Base-by-base conservation (phyloP, 208 protist species). In the Herpetomonas tarakana region DNA sequence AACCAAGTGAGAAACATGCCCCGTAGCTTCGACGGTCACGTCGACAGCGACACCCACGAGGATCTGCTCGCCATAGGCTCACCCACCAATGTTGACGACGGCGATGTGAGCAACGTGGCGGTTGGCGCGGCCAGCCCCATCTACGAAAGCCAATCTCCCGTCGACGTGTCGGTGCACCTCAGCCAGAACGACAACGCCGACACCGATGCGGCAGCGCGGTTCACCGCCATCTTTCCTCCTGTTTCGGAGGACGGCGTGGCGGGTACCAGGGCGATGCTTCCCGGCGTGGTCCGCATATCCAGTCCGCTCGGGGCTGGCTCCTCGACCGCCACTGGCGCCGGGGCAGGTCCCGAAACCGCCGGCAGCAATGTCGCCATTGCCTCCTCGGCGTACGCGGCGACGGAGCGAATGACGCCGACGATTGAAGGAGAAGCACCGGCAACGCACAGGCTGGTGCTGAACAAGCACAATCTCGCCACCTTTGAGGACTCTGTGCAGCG, bases 81-180 rank as follows among this genome's bases (percentile, higher is more conserved):
- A 4, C 44, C 44, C 11, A 49, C 9, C 16, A 24, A 49, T 18
- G 3, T 49, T 49, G 61, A 80, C 50, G 75, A 76, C 58, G 74
- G 77, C 29, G 70, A 70, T 28, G 25, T 74, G 24, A 86, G 79
- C 67, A 79, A 78, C 55, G 47, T 67, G 26, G 78, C 79, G 3
- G 67, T 82, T 1, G 64, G 54, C 4, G 68, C 41, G 2, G 51
- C 52, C 2, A 68, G 62, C 24, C 62, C 62, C 18, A 47, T 45
- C 31, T 25, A 14, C 52, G 29, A 19, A 22, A 28, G 30, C 27
- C 26, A 2, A 27, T 60, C 45, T 52, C 47, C 29, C 16, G 3
- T 25, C 46, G 47, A 12, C 27, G 18, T 29, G 44, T 3, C 16
- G 4, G 9, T 18, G 14, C 6, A 6, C 35, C 6, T 6, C 35